These are phyloP conservation scores for Suhomyces taliae DNA, from an alignment of 1,139 yeast genomes.

Conservation along the genomic window DNA sequence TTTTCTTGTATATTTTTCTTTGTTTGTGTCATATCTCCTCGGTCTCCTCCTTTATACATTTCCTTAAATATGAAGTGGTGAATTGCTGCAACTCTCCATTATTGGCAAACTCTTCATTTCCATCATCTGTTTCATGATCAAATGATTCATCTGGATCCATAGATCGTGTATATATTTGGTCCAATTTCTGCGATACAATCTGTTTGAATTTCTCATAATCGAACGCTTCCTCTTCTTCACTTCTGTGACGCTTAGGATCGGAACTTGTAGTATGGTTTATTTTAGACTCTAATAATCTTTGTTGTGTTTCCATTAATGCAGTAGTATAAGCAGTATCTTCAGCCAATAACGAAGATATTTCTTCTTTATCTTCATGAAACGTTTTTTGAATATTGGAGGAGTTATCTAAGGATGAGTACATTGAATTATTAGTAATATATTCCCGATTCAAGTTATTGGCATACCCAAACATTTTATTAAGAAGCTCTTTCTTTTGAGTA, in stretches of 20 bases:
- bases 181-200: constrained; percentile 25
- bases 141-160: constrained; percentile 13
- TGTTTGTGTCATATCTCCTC: constrained; percentile 1
- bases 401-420: constrained; percentile 41
- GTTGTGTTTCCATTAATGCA: constrained; percentile 28
- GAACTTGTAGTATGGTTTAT: neutral
- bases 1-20: too few relatives aligned
- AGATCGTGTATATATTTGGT: constrained; percentile 23
- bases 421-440: constrained; percentile 43
- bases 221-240: constrained; percentile 11
- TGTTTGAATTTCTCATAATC: constrained; percentile 32
- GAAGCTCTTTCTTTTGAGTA: constrained; percentile 41
- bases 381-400: constrained; percentile 39
- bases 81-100: constrained; percentile 31
- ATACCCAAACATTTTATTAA: constrained; percentile 41
- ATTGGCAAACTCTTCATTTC: constrained; percentile 7
- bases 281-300: constrained; percentile 12
- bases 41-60: constrained; percentile 26
- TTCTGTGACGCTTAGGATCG: neutral
- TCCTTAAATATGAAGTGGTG: constrained; percentile 31
- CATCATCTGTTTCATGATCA: constrained; percentile 6
- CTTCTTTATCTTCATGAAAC: constrained; percentile 46
- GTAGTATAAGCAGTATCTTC: constrained; percentile 36
- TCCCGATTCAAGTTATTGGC: constrained; percentile 41
- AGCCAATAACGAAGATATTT: constrained; percentile 32